These are phyloP conservation scores for Seiridium cupressi DNA, from an alignment of 2,329 filamentous ascomycete genomes.

Conservation along the genomic window DNA sequence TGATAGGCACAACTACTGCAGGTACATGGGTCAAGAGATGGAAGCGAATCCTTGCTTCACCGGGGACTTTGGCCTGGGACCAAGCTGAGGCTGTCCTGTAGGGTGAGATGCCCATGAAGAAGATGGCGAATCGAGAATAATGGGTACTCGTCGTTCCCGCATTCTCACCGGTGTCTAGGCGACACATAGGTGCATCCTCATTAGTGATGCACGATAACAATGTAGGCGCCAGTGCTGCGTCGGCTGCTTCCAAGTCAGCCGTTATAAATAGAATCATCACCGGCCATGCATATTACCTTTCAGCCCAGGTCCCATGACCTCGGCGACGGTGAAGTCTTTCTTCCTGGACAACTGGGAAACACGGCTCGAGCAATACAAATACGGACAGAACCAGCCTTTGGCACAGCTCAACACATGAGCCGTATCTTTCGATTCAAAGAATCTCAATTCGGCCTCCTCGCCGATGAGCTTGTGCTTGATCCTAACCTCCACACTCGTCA, in stretches of 20 bases:
- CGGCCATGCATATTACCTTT: slow-evolving; percentile 6
- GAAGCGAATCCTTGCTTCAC: slow-evolving; percentile 15
- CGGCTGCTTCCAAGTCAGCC: background rate
- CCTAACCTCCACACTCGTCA: slow-evolving; percentile 14
- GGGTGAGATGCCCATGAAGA: slow-evolving; percentile 16
- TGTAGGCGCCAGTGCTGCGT: slow-evolving; percentile 14
- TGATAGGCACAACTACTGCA: slow-evolving; percentile 15
- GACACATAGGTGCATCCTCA: slow-evolving; percentile 15
- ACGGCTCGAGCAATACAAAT: slow-evolving; percentile 15
- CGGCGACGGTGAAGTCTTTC: slow-evolving; percentile 16
- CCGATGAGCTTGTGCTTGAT: slow-evolving; percentile 18
- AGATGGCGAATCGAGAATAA: slow-evolving; percentile 14
- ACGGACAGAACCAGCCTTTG: slow-evolving; percentile 19
- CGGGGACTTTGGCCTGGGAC: slow-evolving; percentile 17
- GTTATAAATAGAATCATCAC: background rate
- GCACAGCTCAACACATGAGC: slow-evolving; percentile 13
- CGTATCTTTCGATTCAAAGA: slow-evolving; percentile 11
- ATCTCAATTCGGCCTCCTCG: slow-evolving; percentile 15
- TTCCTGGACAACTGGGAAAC: slow-evolving; percentile 13
- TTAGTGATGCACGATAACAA: slow-evolving; percentile 13
- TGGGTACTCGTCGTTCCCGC: slow-evolving; percentile 3
- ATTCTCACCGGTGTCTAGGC: slow-evolving; percentile 6
- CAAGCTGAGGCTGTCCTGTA: slow-evolving; percentile 16
- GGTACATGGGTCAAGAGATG: slow-evolving; percentile 17
- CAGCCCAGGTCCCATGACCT: slow-evolving; percentile 13